Evolutionary conservation across 139 green algal genomes (phyloP).

Genomic region (Tetraselmis striata): DNA sequence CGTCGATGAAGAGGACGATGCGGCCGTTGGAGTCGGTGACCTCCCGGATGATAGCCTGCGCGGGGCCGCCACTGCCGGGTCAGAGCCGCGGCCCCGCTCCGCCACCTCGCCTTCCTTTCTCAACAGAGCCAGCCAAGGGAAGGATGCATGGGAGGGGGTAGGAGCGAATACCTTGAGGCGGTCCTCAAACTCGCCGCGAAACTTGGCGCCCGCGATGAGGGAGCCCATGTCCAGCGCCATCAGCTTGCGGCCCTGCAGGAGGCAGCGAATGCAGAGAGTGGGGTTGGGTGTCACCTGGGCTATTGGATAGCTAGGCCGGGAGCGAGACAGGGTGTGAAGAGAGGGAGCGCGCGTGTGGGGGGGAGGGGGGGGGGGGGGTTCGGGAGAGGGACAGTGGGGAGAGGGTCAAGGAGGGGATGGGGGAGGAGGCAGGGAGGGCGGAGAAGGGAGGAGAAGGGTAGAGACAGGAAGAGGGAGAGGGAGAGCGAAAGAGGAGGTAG

Average conservation of each 20-base stretch:
- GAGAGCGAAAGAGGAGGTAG: too few species aligned
- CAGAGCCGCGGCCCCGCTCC: too few species aligned
- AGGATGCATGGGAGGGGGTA: too few species aligned
- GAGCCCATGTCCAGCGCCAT: slow-evolving; percentile 92
- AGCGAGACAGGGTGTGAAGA: too few species aligned
- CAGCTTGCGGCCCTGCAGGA: slow-evolving; percentile 64
- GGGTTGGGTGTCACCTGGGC: too few species aligned
- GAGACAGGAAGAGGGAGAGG: too few species aligned
- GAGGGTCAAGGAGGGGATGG: background rate
- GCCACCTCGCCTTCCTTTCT: background rate
- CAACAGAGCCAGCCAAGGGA: slow-evolving; percentile 2
- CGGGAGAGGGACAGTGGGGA: background rate
- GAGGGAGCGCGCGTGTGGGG: too few species aligned
- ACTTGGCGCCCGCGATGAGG: slow-evolving; percentile 96
- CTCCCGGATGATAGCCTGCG: slow-evolving; percentile 80
- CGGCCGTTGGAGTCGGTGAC: slow-evolving; percentile 76
- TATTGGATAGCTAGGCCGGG: too few species aligned
- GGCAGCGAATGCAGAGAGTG: too few species aligned
- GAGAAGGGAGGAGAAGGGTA: too few species aligned
- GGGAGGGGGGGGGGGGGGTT: background rate
- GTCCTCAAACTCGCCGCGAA: slow-evolving; percentile 98
- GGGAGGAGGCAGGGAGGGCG: too few species aligned
- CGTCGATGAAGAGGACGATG: slow-evolving; percentile 97
- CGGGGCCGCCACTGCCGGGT: slow-evolving; percentile 58
- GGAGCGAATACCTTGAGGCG: slow-evolving; percentile 75